Percentiles rank a stretch among this genome's conserved stretches.
phyloP scores from a whole-genome alignment of 2,329 filamentous ascomycete genomes.

The Madurella fahalii region DNA sequence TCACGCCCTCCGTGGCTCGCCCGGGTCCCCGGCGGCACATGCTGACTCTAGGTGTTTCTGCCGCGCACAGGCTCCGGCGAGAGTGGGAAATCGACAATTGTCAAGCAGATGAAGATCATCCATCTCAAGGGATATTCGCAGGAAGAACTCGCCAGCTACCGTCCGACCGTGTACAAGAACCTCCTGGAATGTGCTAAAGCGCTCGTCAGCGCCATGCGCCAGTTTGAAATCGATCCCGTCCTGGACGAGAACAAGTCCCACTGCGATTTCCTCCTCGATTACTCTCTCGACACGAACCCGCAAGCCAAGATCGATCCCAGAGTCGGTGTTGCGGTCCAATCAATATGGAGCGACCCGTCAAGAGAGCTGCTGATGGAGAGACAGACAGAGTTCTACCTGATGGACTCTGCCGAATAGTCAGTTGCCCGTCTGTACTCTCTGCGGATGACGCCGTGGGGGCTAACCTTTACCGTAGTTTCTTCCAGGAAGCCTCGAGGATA shows the following conservation, averaged over 20 bases:
- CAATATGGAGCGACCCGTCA: conserved; percentile 85
- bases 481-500: conserved; percentile 87
- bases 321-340: conserved; percentile 77
- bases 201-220: conserved; percentile 83
- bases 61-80: conserved; percentile 76
- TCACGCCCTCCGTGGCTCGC: not conserved
- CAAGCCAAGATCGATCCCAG: conserved; percentile 76
- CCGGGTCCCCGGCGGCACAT: not conserved
- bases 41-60: not conserved
- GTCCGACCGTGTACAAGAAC: conserved; percentile 97
- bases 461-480: conserved; percentile 65
- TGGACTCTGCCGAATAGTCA: conserved; percentile 99
- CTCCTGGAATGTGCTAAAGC: conserved; percentile 94
- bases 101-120: conserved; percentile 99
- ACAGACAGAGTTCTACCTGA: conserved; percentile 96
- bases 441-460: not conserved
- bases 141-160: conserved; percentile 90
- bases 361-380: conserved; percentile 82
- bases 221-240: conserved; percentile 80
- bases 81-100: conserved; percentile 98
- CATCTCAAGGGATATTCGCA: conserved; percentile 96
- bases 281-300: conserved; percentile 85
- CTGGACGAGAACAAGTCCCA: conserved; percentile 67
- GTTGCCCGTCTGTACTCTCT: conserved; percentile 31
- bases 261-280: conserved; percentile 77